Base-by-base conservation (phyloP, 1,139 yeast species). In the Lodderomyces beijingensis region DNA sequence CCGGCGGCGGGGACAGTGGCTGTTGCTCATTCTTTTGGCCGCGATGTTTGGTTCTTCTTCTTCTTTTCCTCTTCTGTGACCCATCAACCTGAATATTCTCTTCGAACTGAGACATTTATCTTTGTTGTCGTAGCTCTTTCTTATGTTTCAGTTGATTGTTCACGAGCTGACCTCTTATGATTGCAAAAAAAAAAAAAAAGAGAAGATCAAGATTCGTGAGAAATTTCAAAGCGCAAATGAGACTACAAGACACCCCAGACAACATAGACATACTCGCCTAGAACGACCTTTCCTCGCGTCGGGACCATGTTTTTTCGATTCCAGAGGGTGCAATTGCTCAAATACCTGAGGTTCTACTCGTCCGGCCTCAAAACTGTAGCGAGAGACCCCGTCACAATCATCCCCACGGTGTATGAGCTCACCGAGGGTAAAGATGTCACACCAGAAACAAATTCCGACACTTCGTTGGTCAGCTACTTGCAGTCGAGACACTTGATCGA, bases 401-500 rank as follows among this genome's bases (percentile, higher is more conserved):
- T 67, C 5, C 74, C 74, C 1, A 49, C 66, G 4, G 53, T 66
- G 2, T 43, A 49, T 16, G 50, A 53, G 15, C 48, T 67, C 22
- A 51, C 61, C 2, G 33, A 34, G 14, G 40, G 30, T 17, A 42
- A 42, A 31, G 44, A 36, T 19, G 13, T 33, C 7, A 32, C 43
- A 5, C 36, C 44, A 1, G 54, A 51, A 9, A 57, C 46, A 2
- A 78, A 73, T 33, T 36, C 57, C 7, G 44, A 52, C 3, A 57
- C 53, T 12, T 70, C 79, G 2, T 44, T 75, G 13, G 49, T 74
- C 27, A 57, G 62, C 4, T 73, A 73, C 42, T 51, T 76, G 20
- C 65, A 65, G 36, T 55, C 64, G 13, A 57, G 82, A 34, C 57
- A 67, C 36, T n/a, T n/a, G n/a, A 62, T 75, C 2, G 79, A 73